Evolutionary conservation across 2,329 filamentous ascomycete genomes (phyloP).

Genomic region (Harringtonia aguacate): DNA sequence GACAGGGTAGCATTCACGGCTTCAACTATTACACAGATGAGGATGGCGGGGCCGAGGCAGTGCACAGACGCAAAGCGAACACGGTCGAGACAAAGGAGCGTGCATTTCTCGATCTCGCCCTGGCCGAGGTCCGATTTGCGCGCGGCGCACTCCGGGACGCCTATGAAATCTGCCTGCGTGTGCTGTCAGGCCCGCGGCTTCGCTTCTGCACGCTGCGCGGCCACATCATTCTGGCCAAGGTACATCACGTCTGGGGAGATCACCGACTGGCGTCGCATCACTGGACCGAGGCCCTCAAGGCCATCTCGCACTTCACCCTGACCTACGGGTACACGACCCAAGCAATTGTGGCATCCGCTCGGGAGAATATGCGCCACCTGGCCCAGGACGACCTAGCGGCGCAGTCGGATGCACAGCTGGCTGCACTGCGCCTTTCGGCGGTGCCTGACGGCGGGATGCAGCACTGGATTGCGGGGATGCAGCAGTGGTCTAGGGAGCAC

Average conservation of each 20-base stretch:
- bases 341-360: background rate
- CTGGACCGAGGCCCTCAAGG: conserved; percentile 1
- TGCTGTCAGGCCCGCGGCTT: background rate
- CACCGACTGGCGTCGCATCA: background rate
- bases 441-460: background rate
- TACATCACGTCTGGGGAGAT: background rate
- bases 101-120: background rate
- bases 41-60: background rate
- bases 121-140: background rate
- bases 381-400: background rate
- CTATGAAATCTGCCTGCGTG: background rate
- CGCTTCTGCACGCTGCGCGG: conserved; percentile 1
- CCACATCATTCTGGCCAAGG: background rate
- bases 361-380: background rate
- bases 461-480: conserved; percentile 1
- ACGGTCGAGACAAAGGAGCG: background rate
- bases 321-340: conserved; percentile 1
- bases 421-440: background rate
- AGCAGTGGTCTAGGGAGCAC: background rate
- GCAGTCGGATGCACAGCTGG: conserved; percentile 1
- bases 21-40: background rate
- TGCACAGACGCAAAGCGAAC: background rate
- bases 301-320: background rate
- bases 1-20: background rate
- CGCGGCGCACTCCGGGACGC: background rate